These are phyloP conservation scores for Salix exigua DNA, from an alignment of 345 rosid genomes.

Conservation along the genomic window DNA sequence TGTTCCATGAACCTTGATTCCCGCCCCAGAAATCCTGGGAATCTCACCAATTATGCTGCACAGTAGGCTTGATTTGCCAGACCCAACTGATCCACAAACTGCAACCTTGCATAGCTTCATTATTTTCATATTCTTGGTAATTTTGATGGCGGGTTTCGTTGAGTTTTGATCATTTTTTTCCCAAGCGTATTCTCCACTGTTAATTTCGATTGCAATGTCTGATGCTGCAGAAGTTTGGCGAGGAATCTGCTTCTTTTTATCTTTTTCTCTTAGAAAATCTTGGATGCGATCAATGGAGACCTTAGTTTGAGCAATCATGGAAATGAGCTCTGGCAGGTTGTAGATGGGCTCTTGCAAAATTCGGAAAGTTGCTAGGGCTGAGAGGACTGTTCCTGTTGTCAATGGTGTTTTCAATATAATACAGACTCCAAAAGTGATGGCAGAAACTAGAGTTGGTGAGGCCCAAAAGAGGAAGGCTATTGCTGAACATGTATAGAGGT, in stretches of 20 bases:
- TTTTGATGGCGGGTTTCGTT: slow-evolving; percentile 29
- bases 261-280: slow-evolving; percentile 41
- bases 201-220: slow-evolving; percentile 33
- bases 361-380: slow-evolving; percentile 57
- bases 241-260: slow-evolving; percentile 15
- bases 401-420: slow-evolving; percentile 37
- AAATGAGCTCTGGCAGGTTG: slow-evolving; percentile 56
- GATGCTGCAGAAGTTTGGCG: neutral
- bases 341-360: slow-evolving; percentile 64
- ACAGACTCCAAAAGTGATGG: slow-evolving; percentile 53
- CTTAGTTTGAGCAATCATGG: slow-evolving; percentile 54
- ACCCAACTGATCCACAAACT: slow-evolving; percentile 74
- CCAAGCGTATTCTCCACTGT: slow-evolving; percentile 48
- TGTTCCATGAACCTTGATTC: slow-evolving; percentile 44
- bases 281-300: slow-evolving; percentile 48
- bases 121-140: slow-evolving; percentile 33
- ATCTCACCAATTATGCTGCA: slow-evolving; percentile 76
- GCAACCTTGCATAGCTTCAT: slow-evolving; percentile 55
- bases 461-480: slow-evolving; percentile 63
- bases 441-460: slow-evolving; percentile 56
- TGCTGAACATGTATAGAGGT: slow-evolving; percentile 51
- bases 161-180: slow-evolving; percentile 25
- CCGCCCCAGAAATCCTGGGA: slow-evolving; percentile 58
- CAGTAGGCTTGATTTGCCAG: slow-evolving; percentile 59
- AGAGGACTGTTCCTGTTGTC: slow-evolving; percentile 45